Percentiles rank a stretch among this genome's conserved stretches.
phyloP scores from a whole-genome alignment of 345 rosid genomes.

The Pelargonium nanum region DNA sequence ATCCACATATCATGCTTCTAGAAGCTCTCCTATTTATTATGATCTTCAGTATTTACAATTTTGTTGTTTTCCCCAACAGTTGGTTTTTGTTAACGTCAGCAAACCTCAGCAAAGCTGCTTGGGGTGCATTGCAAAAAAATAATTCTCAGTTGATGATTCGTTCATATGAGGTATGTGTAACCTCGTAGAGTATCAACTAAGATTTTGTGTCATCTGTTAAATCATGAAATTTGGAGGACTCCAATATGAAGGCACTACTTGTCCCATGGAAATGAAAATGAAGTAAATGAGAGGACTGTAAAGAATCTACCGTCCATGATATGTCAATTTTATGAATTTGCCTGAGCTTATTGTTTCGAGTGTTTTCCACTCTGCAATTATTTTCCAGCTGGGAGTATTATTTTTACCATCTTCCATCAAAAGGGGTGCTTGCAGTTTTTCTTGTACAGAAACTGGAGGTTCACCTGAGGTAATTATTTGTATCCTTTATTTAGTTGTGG shows the following conservation, averaged over 20 bases:
- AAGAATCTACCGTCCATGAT: no score
- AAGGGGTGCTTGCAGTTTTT: constrained; percentile 31
- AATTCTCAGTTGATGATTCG: constrained; percentile 91
- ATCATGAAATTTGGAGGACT: background rate
- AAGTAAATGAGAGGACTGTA: no score
- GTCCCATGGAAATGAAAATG: no score
- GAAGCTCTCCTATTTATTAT: constrained; percentile 4
- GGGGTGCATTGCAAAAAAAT: constrained; percentile 95
- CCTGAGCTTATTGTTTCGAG: background rate
- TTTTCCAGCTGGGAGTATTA: constrained; percentile 67
- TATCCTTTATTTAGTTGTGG: background rate
- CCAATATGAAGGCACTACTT: no score
- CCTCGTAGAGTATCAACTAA: no score
- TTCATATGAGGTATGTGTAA: constrained; percentile 65
- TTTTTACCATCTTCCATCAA: constrained; percentile 41
- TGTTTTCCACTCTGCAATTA: background rate
- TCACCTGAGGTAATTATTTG: constrained; percentile 25
- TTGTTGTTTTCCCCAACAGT: constrained; percentile 22
- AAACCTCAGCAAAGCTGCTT: constrained; percentile 96
- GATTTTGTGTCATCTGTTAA: background rate
- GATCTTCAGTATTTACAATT: background rate
- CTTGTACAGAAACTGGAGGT: constrained; percentile 37
- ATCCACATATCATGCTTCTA: constrained; percentile 7
- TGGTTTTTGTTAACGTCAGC: constrained; percentile 89
- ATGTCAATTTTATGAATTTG: background rate